These are phyloP conservation scores for Cenchrus fungigraminus DNA, from an alignment of 176 grass and related monocot genomes.

Conservation along the genomic window DNA sequence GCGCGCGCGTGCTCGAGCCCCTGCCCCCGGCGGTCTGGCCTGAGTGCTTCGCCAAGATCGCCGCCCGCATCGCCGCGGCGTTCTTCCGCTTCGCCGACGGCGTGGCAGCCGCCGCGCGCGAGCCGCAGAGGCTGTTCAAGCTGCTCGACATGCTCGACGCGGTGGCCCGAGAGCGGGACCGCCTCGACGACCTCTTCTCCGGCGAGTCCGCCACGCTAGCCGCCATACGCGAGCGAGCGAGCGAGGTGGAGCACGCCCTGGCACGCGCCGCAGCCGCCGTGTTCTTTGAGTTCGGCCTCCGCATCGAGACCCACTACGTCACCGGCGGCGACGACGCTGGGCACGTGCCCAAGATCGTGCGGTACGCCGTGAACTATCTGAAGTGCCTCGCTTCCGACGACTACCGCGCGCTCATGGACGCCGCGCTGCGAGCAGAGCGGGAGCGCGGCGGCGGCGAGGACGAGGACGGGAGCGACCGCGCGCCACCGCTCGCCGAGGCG, in stretches of 20 bases:
- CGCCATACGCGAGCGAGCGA: conserved; percentile 49
- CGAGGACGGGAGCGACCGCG: not conserved
- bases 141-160: conserved; percentile 72
- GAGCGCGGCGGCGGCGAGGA: not conserved
- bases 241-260: conserved; percentile 62
- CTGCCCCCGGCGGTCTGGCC: conserved; percentile 57
- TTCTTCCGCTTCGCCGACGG: conserved; percentile 75
- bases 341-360: conserved; percentile 69
- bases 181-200: conserved; percentile 58
- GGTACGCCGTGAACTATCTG: conserved; percentile 70
- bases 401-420: conserved; percentile 57
- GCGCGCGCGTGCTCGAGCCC: conserved; percentile 51
- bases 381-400: conserved; percentile 61
- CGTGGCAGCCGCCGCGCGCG: conserved; percentile 42
- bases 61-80: conserved; percentile 52
- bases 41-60: conserved; percentile 74
- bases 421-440: conserved; percentile 51
- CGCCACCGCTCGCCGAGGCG: conserved; percentile 37
- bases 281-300: conserved; percentile 68
- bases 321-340: not conserved
- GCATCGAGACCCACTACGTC: conserved; percentile 56
- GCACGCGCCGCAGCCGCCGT: conserved; percentile 47
- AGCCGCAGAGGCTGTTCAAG: conserved; percentile 79
- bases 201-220: conserved; percentile 37
- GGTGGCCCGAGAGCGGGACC: conserved; percentile 28